Evolutionary conservation across 2,329 filamentous ascomycete species (phyloP), one percentile per base, ranked within the genome.

Genomic region (Aspergillus sp.): DNA sequence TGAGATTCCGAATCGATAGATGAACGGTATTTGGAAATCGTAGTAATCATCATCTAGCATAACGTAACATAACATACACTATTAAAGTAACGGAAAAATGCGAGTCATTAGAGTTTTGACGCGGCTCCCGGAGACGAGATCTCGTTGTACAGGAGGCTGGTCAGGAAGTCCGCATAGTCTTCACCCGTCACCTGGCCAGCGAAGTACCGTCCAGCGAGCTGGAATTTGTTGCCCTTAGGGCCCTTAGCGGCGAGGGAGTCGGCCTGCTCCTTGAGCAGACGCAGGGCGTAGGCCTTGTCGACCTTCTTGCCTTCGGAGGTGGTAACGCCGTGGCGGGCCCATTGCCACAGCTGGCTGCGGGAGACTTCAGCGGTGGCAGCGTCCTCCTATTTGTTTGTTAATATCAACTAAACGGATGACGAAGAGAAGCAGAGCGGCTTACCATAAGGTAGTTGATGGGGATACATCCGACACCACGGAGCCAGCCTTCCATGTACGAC

Each of bases 401-500:
- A 50, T 34, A 60, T 53, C 6, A 17, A 18, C 22, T 39, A 15
- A 55, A 15, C 6, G 12, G 2, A 7, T 22, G 11, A 3, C 3
- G 9, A 30, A 30, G n/a, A 11, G 38, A 39, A 22, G n/a, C 6
- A 15, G 20, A 30, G 38, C 34, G 34, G 50, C 74, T 76, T 72
- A 77, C 85, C 93, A 98, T 98, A 55, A 98, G 83, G 75, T 89
- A 96, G 83, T 98, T 97, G 79, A 98, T 97, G 48, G 95, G 95
- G 53, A 98, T 93, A 69, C 95, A 99, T 57, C 95, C 95, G 20
- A 98, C 85, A 34, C 93, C 95, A 61, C 93, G 89, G 59, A 98
- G 83, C 95, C 95, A 99, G 61, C 91, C 95, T 79, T 99, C 95
- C 93, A 98, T 99, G 80, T 99, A 99, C 51, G 90, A 89, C 5